Conservation (phyloP, 208 protist species). For the Angomonas deanei region DNA sequence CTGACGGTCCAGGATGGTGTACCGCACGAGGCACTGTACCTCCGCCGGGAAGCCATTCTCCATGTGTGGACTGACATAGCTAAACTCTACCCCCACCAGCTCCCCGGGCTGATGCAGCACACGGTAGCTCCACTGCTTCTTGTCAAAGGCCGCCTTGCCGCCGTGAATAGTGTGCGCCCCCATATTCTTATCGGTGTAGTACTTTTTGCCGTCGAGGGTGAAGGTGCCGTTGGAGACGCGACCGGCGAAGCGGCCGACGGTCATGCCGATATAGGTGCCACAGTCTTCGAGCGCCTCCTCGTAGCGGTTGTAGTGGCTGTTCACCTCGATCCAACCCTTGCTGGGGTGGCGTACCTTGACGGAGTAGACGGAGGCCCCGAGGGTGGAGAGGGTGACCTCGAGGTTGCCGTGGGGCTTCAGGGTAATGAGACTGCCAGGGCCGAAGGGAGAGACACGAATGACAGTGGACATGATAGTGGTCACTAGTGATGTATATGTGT, state of each 20-base stretch:
- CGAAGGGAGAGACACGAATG: slow-evolving; percentile 25
- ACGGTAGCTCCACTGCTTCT: slow-evolving; percentile 48
- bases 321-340: slow-evolving; percentile 51
- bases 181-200: slow-evolving; percentile 18
- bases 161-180: slow-evolving; percentile 44
- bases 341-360: slow-evolving; percentile 21
- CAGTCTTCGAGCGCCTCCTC: slow-evolving; percentile 34
- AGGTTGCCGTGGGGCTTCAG: slow-evolving; percentile 27
- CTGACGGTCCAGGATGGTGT: slow-evolving; percentile 17
- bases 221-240: slow-evolving; percentile 47
- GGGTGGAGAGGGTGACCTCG: slow-evolving; percentile 34
- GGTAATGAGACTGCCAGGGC: slow-evolving; percentile 32
- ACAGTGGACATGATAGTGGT: slow-evolving; percentile 13
- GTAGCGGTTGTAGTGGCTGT: slow-evolving; percentile 40
- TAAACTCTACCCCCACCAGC: slow-evolving; percentile 15
- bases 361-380: slow-evolving; percentile 43
- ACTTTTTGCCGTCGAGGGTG: slow-evolving; percentile 30
- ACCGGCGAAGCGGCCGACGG: slow-evolving; percentile 57
- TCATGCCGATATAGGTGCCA: slow-evolving; percentile 47
- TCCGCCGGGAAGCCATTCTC: slow-evolving; percentile 38
- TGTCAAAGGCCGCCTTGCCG: slow-evolving; percentile 47
- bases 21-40: slow-evolving; percentile 22
- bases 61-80: slow-evolving; percentile 23
- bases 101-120: slow-evolving; percentile 6
- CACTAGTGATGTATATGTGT: not conserved